A percentile compares a stretch with the other conserved stretches of the same genome.
Evolutionary conservation across 2,329 filamentous ascomycete genomes (phyloP).

Genomic region (Sclerotinia subarctica): DNA sequence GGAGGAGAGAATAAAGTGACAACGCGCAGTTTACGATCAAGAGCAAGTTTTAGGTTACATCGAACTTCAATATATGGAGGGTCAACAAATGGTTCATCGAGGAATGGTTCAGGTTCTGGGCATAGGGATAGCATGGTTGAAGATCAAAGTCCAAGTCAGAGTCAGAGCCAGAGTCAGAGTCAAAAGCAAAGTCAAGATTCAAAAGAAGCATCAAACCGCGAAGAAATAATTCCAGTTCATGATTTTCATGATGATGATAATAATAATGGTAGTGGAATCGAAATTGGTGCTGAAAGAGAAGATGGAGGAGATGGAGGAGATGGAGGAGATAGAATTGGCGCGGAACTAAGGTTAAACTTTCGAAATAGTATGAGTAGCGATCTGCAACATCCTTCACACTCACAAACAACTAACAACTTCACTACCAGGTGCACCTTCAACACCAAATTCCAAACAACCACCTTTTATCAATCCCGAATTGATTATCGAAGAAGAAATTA

Average conservation of each 20-base stretch:
- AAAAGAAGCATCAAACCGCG: not conserved
- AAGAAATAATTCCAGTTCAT: not conserved
- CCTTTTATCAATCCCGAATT: conserved; percentile 1
- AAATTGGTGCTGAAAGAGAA: not conserved
- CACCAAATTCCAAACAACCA: conserved; percentile 6
- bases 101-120: not conserved
- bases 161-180: not conserved
- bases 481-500: conserved; percentile 5
- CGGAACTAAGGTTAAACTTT: conserved; percentile 21
- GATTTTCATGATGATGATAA: not conserved
- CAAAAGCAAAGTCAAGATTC: not conserved
- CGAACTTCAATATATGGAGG: conserved; percentile 12
- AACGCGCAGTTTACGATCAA: conserved; percentile 10
- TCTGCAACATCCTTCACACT: conserved; percentile 19
- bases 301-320: not conserved
- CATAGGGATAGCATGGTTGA: conserved; percentile 1
- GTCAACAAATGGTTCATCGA: conserved; percentile 12
- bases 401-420: not conserved
- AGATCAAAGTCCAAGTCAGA: not conserved
- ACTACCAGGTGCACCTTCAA: not conserved
- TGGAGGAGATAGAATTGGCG: conserved; percentile 4
- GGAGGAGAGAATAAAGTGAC: conserved; percentile 4
- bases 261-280: not conserved
- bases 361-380: conserved; percentile 18
- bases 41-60: conserved; percentile 10